phyloP scores from a whole-genome alignment of 2,329 filamentous ascomycete species.

The Beauveria varroae region DNA sequence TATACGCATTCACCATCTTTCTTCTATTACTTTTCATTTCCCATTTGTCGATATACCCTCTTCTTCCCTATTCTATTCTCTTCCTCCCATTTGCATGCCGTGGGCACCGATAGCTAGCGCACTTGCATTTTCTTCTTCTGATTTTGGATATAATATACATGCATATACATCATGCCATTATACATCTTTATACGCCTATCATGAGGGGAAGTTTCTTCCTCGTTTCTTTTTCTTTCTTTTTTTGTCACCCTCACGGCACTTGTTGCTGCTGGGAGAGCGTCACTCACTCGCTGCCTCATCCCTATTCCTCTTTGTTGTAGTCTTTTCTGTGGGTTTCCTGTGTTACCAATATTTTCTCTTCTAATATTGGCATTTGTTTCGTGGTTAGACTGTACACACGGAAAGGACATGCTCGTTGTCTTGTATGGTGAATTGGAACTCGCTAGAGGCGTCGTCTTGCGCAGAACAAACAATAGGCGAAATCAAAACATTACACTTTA shows the following conservation, averaged over 20 bases:
- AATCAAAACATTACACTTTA: too few relatives aligned
- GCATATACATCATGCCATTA: background rate
- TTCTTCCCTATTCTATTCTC: slow-evolving; percentile 5
- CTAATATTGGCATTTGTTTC: too few relatives aligned
- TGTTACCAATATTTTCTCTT: too few relatives aligned
- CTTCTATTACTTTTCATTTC: background rate
- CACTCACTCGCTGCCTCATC: background rate
- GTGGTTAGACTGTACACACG: too few relatives aligned
- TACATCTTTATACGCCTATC: background rate
- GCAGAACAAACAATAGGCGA: too few relatives aligned
- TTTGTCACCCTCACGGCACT: background rate
- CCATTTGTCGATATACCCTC: slow-evolving; percentile 9
- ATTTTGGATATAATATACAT: background rate
- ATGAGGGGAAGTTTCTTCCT: slow-evolving; percentile 1
- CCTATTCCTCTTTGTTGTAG: slow-evolving; percentile 14
- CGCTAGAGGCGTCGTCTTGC: too few relatives aligned
- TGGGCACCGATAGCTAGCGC: background rate
- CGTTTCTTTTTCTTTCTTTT: background rate
- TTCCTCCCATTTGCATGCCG: background rate
- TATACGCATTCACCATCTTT: background rate
- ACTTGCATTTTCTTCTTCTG: background rate
- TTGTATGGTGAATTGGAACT: too few relatives aligned
- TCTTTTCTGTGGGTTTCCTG: slow-evolving; percentile 12
- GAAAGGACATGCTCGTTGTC: too few relatives aligned
- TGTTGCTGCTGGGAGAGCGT: background rate